phyloP scores from a whole-genome alignment of 768 basidiomycete species.

The Austroboletus festivus region DNA sequence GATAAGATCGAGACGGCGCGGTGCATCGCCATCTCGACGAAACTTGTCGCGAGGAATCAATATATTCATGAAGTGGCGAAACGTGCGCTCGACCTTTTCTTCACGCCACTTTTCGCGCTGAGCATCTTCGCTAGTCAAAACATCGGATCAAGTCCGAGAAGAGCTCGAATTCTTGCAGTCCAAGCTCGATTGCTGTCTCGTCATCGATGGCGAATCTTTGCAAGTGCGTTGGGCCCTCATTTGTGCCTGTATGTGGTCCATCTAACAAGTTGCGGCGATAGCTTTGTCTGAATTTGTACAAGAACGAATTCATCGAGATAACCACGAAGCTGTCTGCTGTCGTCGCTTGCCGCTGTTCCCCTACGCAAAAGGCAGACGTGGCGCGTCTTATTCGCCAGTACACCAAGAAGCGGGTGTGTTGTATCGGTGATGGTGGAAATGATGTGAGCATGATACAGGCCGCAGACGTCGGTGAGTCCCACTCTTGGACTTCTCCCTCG shows the following conservation, averaged over 20 bases:
- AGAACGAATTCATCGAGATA: conserved; percentile 93
- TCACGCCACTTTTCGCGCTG: background rate
- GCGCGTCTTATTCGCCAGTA: conserved; percentile 86
- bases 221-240: conserved; percentile 51
- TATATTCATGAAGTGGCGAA: conserved; percentile 97
- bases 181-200: conserved; percentile 95
- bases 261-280: conserved; percentile 30
- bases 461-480: conserved; percentile 86
- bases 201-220: conserved; percentile 96
- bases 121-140: conserved; percentile 63
- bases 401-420: conserved; percentile 95
- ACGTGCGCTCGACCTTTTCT: conserved; percentile 41
- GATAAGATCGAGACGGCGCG: conserved; percentile 99
- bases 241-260: background rate
- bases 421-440: conserved; percentile 98
- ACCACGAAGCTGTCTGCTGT: conserved; percentile 95
- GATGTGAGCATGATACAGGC: conserved; percentile 99
- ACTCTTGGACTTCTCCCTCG: background rate
- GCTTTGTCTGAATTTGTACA: conserved; percentile 89
- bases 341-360: conserved; percentile 96
- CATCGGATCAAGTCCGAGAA: conserved; percentile 75
- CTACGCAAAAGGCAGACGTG: conserved; percentile 98
- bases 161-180: conserved; percentile 92
- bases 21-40: conserved; percentile 96
- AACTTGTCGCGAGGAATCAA: conserved; percentile 92